phyloP scores from a whole-genome alignment of 306 rosid genomes.

The Prunus salicina region DNA sequence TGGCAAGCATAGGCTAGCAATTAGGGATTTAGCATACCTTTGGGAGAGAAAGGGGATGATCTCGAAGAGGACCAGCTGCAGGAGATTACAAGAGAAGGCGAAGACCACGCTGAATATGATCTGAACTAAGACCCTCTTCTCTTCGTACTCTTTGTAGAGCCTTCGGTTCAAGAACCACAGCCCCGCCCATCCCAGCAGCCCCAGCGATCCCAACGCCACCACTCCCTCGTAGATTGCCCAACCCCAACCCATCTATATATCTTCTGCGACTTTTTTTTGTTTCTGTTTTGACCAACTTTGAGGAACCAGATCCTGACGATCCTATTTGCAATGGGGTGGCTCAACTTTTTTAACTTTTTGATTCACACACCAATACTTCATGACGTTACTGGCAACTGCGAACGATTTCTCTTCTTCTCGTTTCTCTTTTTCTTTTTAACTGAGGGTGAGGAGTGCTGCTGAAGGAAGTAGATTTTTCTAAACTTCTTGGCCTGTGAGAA shows the following conservation, averaged over 20 bases:
- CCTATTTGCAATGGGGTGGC: not conserved
- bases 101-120: conserved; percentile 90
- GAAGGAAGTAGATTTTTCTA: no score
- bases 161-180: conserved; percentile 88
- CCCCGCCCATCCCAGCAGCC: conserved; percentile 79
- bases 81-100: conserved; percentile 94
- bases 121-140: conserved; percentile 79
- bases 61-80: conserved; percentile 93
- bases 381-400: not conserved
- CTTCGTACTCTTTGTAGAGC: conserved; percentile 94
- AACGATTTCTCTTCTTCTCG: not conserved
- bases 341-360: not conserved
- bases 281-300: not conserved
- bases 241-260: conserved; percentile 66
- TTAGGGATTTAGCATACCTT: conserved; percentile 29
- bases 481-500: no score
- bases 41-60: conserved; percentile 95
- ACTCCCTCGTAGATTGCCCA: conserved; percentile 64
- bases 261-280: not conserved
- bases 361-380: no score
- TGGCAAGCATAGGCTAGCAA: no score
- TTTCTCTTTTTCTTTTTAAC: not conserved
- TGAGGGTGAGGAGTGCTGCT: not conserved
- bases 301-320: not conserved
- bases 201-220: conserved; percentile 54